These are phyloP conservation scores for Azolla pinnata DNA, from an alignment of 75 land plant species.

Conservation along the genomic window DNA sequence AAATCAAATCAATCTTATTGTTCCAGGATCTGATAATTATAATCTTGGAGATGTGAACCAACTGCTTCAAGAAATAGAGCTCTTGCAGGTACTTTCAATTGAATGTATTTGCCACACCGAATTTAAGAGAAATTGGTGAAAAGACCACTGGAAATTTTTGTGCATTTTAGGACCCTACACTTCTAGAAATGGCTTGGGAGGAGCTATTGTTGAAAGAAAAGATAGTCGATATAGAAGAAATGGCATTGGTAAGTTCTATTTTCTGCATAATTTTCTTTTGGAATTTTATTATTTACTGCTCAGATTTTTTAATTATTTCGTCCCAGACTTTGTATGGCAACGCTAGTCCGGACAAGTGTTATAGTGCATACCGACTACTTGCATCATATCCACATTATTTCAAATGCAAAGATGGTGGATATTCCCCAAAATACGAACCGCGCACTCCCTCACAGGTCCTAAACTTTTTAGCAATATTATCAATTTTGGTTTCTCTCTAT, in stretches of 20 bases:
- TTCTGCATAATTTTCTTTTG: neutral
- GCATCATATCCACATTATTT: conserved; percentile 80
- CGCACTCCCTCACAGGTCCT: conserved; percentile 57
- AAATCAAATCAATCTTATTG: conserved; percentile 72
- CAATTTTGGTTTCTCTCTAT: neutral
- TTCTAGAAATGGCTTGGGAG: conserved; percentile 87
- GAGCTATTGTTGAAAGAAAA: conserved; percentile 66
- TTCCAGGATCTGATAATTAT: conserved; percentile 72
- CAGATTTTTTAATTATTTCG: too few species aligned
- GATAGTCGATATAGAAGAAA: conserved; percentile 53
- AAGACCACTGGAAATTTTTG: neutral
- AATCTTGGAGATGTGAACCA: conserved; percentile 49
- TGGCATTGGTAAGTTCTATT: conserved; percentile 53
- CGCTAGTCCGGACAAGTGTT: conserved; percentile 61
- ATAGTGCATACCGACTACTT: conserved; percentile 78
- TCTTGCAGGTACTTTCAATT: conserved; percentile 41
- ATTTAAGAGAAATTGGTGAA: neutral
- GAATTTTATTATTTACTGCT: neutral
- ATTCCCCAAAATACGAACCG: conserved; percentile 50
- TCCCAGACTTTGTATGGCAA: conserved; percentile 78
- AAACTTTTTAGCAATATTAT: neutral
- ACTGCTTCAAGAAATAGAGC: conserved; percentile 49
- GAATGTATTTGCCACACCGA: neutral
- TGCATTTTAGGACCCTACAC: conserved; percentile 64
- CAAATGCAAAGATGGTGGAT: conserved; percentile 39